phyloP scores from a whole-genome alignment of 192 early-diverging fungal species.

The Backusella westeae region DNA sequence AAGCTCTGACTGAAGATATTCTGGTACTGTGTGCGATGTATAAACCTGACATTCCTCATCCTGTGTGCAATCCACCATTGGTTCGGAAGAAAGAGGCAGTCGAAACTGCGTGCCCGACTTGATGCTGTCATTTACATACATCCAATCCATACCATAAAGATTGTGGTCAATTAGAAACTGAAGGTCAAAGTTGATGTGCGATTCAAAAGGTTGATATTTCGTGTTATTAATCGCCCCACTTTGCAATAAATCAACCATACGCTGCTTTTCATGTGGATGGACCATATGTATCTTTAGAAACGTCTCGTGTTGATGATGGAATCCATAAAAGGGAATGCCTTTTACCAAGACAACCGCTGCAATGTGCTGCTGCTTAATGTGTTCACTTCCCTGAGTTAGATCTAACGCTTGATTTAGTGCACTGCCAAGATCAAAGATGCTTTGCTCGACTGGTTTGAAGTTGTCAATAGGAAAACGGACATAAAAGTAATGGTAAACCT shows the following conservation, averaged over 20 bases:
- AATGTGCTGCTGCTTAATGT: slow-evolving; percentile 44
- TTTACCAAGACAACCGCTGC: slow-evolving; percentile 71
- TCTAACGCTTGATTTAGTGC: slow-evolving; percentile 72
- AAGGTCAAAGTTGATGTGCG: slow-evolving; percentile 77
- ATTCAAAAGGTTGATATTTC: slow-evolving; percentile 70
- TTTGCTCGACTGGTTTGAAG: slow-evolving; percentile 22
- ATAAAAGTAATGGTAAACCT: slow-evolving; percentile 83
- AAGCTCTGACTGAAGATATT: slow-evolving; percentile 9
- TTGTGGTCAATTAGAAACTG: slow-evolving; percentile 91
- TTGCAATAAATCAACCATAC: slow-evolving; percentile 63
- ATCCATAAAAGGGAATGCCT: slow-evolving; percentile 89
- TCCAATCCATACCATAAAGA: slow-evolving; percentile 83
- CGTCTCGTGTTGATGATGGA: slow-evolving; percentile 60
- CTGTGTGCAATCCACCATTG: background rate
- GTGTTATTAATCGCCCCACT: slow-evolving; percentile 72
- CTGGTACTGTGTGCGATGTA: slow-evolving; percentile 17
- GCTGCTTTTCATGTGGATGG: slow-evolving; percentile 57
- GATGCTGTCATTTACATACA: slow-evolving; percentile 44
- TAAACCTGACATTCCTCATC: background rate
- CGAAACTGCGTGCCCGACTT: slow-evolving; percentile 10
- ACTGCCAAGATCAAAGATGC: slow-evolving; percentile 52
- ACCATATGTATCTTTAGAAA: slow-evolving; percentile 78
- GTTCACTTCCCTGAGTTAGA: slow-evolving; percentile 39
- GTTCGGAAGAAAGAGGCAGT: slow-evolving; percentile 11
- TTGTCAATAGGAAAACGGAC: slow-evolving; percentile 60